These are phyloP conservation scores for Barnettozyma botsteinii DNA, from an alignment of 805 yeast genomes.

Conservation along the genomic window DNA sequence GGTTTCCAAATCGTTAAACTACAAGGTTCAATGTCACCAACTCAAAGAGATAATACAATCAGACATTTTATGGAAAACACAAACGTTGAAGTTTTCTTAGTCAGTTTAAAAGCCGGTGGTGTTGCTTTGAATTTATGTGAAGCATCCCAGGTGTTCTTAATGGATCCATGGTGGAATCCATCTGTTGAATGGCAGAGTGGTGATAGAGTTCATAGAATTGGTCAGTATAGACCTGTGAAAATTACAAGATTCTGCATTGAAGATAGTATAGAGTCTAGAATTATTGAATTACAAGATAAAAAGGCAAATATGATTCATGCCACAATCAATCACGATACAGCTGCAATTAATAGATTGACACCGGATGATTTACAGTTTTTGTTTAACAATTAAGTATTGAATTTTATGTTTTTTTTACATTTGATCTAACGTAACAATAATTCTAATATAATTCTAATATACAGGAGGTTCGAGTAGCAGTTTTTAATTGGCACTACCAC, in stretches of 20 bases:
- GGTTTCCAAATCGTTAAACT: conserved; percentile 92
- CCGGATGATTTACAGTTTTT: conserved; percentile 94
- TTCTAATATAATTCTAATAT: background rate
- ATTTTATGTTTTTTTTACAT: background rate
- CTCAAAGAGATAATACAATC: conserved; percentile 88
- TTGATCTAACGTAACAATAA: background rate
- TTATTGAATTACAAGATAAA: conserved; percentile 92
- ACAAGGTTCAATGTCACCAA: conserved; percentile 96
- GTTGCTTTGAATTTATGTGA: conserved; percentile 95
- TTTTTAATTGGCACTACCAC: conserved; percentile 49
- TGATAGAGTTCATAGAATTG: conserved; percentile 96
- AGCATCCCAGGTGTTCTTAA: conserved; percentile 90
- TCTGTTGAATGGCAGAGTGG: conserved; percentile 98
- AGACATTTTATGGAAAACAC: conserved; percentile 89
- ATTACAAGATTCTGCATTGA: conserved; percentile 91
- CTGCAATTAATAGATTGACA: conserved; percentile 81
- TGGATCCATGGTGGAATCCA: conserved; percentile 99
- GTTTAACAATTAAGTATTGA: conserved; percentile 57
- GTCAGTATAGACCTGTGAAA: conserved; percentile 90
- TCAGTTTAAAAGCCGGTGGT: conserved; percentile 97
- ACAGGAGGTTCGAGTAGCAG: background rate
- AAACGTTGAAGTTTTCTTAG: conserved; percentile 87
- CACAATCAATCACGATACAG: conserved; percentile 87
- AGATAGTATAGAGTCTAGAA: conserved; percentile 94
- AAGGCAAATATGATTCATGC: conserved; percentile 98